These are phyloP conservation scores for Pulicaria dysenterica DNA, from an alignment of 129 eudicot genomes.

Conservation along the genomic window DNA sequence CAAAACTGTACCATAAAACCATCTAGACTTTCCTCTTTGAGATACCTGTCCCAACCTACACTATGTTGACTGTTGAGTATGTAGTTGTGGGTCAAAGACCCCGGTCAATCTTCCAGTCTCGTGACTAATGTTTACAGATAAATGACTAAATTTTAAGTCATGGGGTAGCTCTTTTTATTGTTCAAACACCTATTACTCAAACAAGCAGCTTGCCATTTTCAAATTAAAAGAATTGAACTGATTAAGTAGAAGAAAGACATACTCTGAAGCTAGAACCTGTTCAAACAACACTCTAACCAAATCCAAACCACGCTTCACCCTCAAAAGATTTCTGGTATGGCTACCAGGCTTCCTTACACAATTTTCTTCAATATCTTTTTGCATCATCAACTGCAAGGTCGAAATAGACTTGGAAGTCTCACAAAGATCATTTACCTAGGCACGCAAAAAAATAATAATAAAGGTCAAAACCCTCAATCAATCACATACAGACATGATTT, in stretches of 20 bases:
- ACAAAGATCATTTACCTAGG: constrained; percentile 73
- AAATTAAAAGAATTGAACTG: background rate
- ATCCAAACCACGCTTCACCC: constrained; percentile 93
- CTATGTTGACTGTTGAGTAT: background rate
- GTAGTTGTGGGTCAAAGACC: background rate
- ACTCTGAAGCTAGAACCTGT: constrained; percentile 73
- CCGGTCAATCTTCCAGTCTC: background rate
- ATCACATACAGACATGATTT: background rate
- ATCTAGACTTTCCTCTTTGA: background rate
- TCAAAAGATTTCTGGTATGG: constrained; percentile 83
- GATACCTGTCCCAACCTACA: background rate
- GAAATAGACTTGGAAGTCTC: constrained; percentile 68
- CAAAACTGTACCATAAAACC: background rate
- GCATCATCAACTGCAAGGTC: constrained; percentile 63
- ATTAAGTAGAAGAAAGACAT: constrained; percentile 34
- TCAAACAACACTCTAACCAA: constrained; percentile 88
- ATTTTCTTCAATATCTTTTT: constrained; percentile 58
- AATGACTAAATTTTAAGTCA: background rate
- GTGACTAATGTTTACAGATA: background rate
- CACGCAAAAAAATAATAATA: background rate
- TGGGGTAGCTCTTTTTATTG: background rate
- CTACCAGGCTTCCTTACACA: constrained; percentile 76
- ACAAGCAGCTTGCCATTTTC: background rate
- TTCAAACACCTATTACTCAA: background rate
- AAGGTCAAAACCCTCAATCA: background rate